Evolutionary conservation across 179 eudicot species (phyloP).

Genomic region (Beta macrorhiza): DNA sequence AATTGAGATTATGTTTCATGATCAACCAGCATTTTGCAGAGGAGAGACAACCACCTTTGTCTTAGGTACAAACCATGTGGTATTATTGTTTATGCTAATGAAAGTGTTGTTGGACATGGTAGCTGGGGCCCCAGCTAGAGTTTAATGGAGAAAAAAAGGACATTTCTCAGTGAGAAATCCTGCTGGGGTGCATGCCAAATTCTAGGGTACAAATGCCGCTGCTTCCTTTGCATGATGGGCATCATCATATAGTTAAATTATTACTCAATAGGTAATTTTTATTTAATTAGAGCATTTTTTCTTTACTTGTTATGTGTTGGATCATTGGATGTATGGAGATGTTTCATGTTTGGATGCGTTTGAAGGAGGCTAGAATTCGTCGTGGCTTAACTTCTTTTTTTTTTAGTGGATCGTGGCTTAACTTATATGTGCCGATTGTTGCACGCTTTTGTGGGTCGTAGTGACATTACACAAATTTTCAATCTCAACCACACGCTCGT

Average conservation of each 20-base stretch:
- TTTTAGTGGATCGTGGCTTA: no score
- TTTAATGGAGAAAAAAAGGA: slow-evolving; percentile 14
- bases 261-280: no score
- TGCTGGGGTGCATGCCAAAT: slow-evolving; percentile 10
- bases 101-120: slow-evolving; percentile 13
- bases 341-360: no score
- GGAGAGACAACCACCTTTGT: slow-evolving; percentile 26
- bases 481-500: no score
- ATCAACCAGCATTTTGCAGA: slow-evolving; percentile 35
- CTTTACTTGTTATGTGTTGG: no score
- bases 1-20: slow-evolving; percentile 30
- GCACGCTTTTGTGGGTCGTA: no score
- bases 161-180: background rate
- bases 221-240: slow-evolving; percentile 1
- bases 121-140: slow-evolving; percentile 13
- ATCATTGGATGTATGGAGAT: no score
- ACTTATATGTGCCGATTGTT: no score
- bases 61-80: slow-evolving; percentile 23
- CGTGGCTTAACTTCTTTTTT: no score
- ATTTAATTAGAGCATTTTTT: no score
- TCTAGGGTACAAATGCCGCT: background rate
- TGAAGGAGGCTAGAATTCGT: no score
- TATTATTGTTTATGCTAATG: slow-evolving; percentile 24
- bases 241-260: background rate
- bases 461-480: no score